Conservation (phyloP, 371 early-diverging fungal genomes). For the Mucor irregularis region DNA sequence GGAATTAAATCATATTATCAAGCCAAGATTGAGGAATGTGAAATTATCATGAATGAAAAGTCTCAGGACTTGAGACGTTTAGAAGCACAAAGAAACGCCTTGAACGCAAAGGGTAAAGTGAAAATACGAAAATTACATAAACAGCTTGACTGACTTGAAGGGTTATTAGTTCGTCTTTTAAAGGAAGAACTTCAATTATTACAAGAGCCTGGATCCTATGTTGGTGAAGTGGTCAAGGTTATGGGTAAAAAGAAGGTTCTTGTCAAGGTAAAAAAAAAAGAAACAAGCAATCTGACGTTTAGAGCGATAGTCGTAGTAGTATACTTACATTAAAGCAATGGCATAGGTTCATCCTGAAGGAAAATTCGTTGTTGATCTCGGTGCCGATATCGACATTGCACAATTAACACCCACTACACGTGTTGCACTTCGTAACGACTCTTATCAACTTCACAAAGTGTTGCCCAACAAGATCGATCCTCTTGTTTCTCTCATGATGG, state of each 20-base stretch:
- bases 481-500: slow-evolving; percentile 99
- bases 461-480: slow-evolving; percentile 99
- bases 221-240: slow-evolving; percentile 98
- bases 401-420: slow-evolving; percentile 94
- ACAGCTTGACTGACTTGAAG: too few species aligned
- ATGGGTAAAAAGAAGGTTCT: slow-evolving; percentile 99
- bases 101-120: slow-evolving; percentile 89
- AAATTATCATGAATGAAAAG: slow-evolving; percentile 84
- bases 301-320: not conserved
- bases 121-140: not conserved
- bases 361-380: slow-evolving; percentile 98
- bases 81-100: slow-evolving; percentile 97
- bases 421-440: slow-evolving; percentile 96
- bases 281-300: not conserved
- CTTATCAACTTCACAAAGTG: slow-evolving; percentile 99
- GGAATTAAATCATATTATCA: slow-evolving; percentile 74
- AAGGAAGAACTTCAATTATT: slow-evolving; percentile 97
- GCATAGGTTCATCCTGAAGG: slow-evolving; percentile 95
- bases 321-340: not conserved
- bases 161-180: slow-evolving; percentile 89
- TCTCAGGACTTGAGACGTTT: slow-evolving; percentile 96
- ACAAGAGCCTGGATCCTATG: slow-evolving; percentile 97
- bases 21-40: slow-evolving; percentile 86
- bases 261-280: slow-evolving; percentile 77
- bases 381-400: slow-evolving; percentile 88